Conservation (phyloP, 2,329 filamentous ascomycete genomes). For the Ophiosphaerella herpotricha region DNA sequence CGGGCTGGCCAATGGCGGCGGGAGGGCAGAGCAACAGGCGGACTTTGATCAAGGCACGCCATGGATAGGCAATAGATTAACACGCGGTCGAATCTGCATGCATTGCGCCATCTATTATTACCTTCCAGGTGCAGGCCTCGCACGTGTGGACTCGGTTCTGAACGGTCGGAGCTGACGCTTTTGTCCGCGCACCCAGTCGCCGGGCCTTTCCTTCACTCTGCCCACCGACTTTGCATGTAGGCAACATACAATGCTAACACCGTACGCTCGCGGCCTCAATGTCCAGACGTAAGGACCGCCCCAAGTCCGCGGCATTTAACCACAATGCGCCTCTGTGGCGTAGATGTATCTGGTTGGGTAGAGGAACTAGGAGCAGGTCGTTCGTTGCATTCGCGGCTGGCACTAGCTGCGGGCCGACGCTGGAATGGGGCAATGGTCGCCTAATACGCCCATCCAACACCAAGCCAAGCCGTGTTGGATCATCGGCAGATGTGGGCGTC, state of each 20-base stretch:
- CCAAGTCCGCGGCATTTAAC: no score
- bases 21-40: neutral
- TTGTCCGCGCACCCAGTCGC: no score
- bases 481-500: no score
- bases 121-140: slow-evolving; percentile 4
- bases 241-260: no score
- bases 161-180: slow-evolving; percentile 1
- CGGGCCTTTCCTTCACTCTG: no score
- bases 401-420: slow-evolving; percentile 1
- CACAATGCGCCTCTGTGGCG: slow-evolving; percentile 1
- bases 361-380: slow-evolving; percentile 3
- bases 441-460: no score
- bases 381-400: neutral
- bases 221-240: no score
- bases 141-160: slow-evolving; percentile 7
- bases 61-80: neutral
- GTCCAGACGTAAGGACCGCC: no score
- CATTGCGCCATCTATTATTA: slow-evolving; percentile 2
- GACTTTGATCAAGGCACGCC: slow-evolving; percentile 3
- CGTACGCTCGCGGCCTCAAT: no score
- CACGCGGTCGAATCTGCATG: slow-evolving; percentile 6
- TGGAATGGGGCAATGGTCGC: no score
- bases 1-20: slow-evolving; percentile 10
- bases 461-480: no score
- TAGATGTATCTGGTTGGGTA: slow-evolving; percentile 1